These are phyloP conservation scores for Oryza longistaminata DNA, from an alignment of 176 grass and related monocot genomes.

Conservation along the genomic window DNA sequence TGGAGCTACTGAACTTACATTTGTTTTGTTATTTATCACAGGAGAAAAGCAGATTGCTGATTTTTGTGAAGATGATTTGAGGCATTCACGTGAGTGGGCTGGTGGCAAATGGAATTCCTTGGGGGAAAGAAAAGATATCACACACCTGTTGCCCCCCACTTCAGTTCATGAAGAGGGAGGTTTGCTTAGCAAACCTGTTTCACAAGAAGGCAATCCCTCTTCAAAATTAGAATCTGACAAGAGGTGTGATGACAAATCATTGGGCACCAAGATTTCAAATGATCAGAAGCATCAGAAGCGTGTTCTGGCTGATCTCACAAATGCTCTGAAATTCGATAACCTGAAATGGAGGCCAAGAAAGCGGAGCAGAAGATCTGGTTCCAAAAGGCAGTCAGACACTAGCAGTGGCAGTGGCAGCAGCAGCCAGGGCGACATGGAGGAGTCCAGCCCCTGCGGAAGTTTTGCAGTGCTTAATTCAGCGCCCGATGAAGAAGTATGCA, in stretches of 20 bases:
- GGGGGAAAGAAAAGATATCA: slow-evolving; percentile 58
- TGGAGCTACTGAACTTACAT: slow-evolving; percentile 12
- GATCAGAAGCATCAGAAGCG: slow-evolving; percentile 30
- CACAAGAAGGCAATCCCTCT: neutral
- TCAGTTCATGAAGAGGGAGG: neutral
- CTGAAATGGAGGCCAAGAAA: slow-evolving; percentile 81
- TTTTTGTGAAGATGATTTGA: slow-evolving; percentile 56
- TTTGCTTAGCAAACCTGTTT: neutral
- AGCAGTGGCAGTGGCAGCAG: slow-evolving; percentile 63
- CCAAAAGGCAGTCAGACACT: slow-evolving; percentile 52
- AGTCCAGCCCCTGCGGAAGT: slow-evolving; percentile 41
- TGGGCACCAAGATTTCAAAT: slow-evolving; percentile 28
- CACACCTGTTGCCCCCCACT: slow-evolving; percentile 19
- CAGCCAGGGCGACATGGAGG: slow-evolving; percentile 45
- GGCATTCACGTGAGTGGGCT: slow-evolving; percentile 78
- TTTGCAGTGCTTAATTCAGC: slow-evolving; percentile 50
- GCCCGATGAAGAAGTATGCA: slow-evolving; percentile 66
- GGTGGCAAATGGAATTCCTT: slow-evolving; percentile 65
- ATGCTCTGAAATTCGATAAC: slow-evolving; percentile 54
- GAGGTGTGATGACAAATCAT: slow-evolving; percentile 32
- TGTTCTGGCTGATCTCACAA: slow-evolving; percentile 54
- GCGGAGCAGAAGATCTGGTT: slow-evolving; percentile 56
- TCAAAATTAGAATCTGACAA: slow-evolving; percentile 27
- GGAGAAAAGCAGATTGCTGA: slow-evolving; percentile 63
- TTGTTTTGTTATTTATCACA: slow-evolving; percentile 27